These are phyloP conservation scores for Udeniomyces megalosporus DNA, from an alignment of 768 basidiomycete species.

Conservation along the genomic window DNA sequence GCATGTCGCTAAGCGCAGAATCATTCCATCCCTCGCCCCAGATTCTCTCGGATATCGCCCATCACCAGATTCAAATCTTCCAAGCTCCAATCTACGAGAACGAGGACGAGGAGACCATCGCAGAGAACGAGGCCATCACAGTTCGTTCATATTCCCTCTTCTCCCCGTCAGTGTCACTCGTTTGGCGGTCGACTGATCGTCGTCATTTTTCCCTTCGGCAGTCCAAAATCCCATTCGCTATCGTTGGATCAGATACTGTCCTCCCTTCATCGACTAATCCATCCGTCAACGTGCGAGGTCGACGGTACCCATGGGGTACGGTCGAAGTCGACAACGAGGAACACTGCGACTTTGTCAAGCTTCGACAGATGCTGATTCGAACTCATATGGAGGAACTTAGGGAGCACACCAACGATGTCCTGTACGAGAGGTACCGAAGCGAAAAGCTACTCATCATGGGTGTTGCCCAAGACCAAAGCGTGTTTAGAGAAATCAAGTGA, in stretches of 20 bases:
- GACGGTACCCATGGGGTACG: slow-evolving; percentile 94
- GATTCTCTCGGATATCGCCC: slow-evolving; percentile 82
- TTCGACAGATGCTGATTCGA: slow-evolving; percentile 96
- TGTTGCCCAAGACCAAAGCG: slow-evolving; percentile 87
- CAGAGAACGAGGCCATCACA: slow-evolving; percentile 86
- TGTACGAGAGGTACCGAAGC: slow-evolving; percentile 97
- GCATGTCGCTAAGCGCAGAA: not conserved
- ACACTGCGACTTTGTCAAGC: slow-evolving; percentile 98
- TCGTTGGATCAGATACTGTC: slow-evolving; percentile 80
- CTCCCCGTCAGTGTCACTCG: not conserved
- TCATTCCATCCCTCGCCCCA: slow-evolving; percentile 24
- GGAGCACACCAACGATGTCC: slow-evolving; percentile 85
- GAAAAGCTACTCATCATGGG: slow-evolving; percentile 96
- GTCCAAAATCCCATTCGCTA: slow-evolving; percentile 96
- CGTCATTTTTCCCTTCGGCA: slow-evolving; percentile 15
- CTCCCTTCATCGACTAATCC: slow-evolving; percentile 43
- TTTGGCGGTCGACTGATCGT: no score
- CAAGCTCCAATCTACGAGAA: slow-evolving; percentile 94
- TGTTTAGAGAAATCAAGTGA: slow-evolving; percentile 99
- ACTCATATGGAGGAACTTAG: slow-evolving; percentile 99
- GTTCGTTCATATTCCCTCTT: slow-evolving; percentile 22
- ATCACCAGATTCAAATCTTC: slow-evolving; percentile 96
- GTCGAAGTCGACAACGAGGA: slow-evolving; percentile 99
- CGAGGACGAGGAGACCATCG: slow-evolving; percentile 95
- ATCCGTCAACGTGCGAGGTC: slow-evolving; percentile 52